Base-by-base conservation (phyloP, 139 green algal genomes). In the Chlamydomonas sphaeroides region DNA sequence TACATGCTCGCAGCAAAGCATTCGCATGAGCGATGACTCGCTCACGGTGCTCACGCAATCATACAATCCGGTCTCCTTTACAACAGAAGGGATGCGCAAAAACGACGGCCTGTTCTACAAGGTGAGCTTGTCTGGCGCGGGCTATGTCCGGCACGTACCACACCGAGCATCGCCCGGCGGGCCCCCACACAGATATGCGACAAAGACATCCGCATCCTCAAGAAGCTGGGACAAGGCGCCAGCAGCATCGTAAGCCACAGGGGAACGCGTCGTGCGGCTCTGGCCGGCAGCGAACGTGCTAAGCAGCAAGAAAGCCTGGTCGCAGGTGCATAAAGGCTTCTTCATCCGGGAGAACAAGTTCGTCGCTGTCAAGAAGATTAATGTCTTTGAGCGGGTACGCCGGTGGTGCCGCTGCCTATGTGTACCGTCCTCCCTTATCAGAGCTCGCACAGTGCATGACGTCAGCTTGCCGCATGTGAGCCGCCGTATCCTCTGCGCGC, bases 351-450 rank as follows among this genome's bases (percentile, higher is more conserved):
- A 90, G 57, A 90, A 92, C 65, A 79, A 87, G 8, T 98, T 96
- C 86, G 95, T 96, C 74, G 95, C 95, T 0, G 80, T 98, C 18
- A 98, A 98, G 89, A 93, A 93, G 48, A 96, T 98, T 75, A 96
- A 92, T 65, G 81, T 89, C 25, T 91, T 92, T 49, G 90, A 96
- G 32, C 88, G 85, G 84, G 92, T 86, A 41, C 45, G 21, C 15
- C n/a, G n/a, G n/a, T n/a, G n/a, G n/a, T n/a, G n/a, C n/a, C n/a
- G n/a, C n/a, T n/a, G n/a, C n/a, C n/a, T n/a, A n/a, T n/a, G n/a
- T n/a, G n/a, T n/a, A n/a, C n/a, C n/a, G n/a, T n/a, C n/a, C n/a
- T n/a, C n/a, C n/a, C n/a, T n/a, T n/a, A n/a, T n/a, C n/a, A n/a
- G n/a, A n/a, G n/a, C n/a, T n/a, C n/a, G n/a, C n/a, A n/a, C n/a